Base-by-base conservation (phyloP, 2,329 filamentous ascomycete genomes). In the Sporothrix schenckii region DNA sequence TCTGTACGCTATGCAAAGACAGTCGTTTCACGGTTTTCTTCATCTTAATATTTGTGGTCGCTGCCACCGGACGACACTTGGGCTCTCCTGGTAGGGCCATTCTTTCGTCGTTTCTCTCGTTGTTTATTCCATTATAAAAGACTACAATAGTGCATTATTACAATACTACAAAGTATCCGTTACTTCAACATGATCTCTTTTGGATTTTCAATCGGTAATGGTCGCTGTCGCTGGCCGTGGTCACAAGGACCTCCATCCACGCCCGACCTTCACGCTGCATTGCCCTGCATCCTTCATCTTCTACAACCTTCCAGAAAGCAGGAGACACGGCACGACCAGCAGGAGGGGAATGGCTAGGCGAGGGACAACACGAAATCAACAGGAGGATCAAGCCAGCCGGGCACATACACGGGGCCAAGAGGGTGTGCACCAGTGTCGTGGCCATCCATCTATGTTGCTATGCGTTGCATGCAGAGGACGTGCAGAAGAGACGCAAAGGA, bases 1-100 rank as follows among this genome's bases (percentile, higher is more conserved):
- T 58, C 39, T 61, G 58, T 58, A 61, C 58, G 58, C 44, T 61
- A 24, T 9, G 58, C 39, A 61, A 61, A 47, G 58, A 61, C n/a
- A 61, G 34, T 44, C 9, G 11, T 24, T 21, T 14, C 7, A 54
- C 11, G 4, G 14, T n/a, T 58, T n/a, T 14, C 11, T 14, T 14
- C 21, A 39, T 34, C 19, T 16, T 24, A 24, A 14, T 61, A 14
- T 16, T 10, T 44, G 34, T 61, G 39, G n/a, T 19, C 3, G 21
- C 58, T 44, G 16, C 39, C 58, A 47, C 39, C 21, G 21, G 58
- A 47, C n/a, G 21, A 63, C 58, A 63, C 21, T 47, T 19, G 34
- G 39, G 58, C 39, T 39, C 13, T 47, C 58, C 41, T 44, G 21
- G 30, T 58, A n/a, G 16, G 54, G 54, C 16, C 19, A 39, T 3